These are phyloP conservation scores for Chloromonas sp. DNA, from an alignment of 163 green algal genomes.

Conservation along the genomic window DNA sequence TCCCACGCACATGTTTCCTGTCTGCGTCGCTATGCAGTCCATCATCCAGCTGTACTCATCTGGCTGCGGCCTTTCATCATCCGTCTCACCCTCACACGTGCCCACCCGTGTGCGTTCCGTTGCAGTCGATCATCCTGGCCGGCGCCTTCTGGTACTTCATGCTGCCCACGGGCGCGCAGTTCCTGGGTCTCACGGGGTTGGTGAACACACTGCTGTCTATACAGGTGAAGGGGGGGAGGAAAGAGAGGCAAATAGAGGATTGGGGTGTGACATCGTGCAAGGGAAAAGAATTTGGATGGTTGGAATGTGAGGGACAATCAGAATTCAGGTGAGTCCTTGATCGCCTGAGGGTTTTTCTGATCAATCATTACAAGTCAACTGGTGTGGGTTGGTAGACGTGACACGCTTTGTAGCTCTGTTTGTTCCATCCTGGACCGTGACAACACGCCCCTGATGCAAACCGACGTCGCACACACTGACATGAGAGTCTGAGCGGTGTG, in stretches of 20 bases:
- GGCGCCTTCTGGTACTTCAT: slow-evolving; percentile 44
- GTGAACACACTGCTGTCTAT: slow-evolving; percentile 10
- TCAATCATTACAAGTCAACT: too few relatives aligned
- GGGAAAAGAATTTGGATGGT: too few relatives aligned
- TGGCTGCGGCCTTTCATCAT: too few relatives aligned
- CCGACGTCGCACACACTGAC: too few relatives aligned
- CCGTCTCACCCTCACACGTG: neutral
- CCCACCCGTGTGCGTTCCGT: neutral
- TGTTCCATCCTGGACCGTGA: neutral
- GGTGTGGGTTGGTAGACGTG: too few relatives aligned
- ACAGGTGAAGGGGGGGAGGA: slow-evolving; percentile 1
- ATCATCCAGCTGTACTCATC: too few relatives aligned
- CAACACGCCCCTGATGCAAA: neutral
- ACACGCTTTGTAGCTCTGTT: too few relatives aligned
- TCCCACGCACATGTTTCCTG: neutral
- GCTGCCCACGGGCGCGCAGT: slow-evolving; percentile 24
- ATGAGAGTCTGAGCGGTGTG: too few relatives aligned
- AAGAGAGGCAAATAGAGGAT: neutral
- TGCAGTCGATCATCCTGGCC: slow-evolving; percentile 52
- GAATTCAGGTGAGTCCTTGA: too few relatives aligned
- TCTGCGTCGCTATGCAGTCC: neutral
- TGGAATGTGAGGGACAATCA: too few relatives aligned
- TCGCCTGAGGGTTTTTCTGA: too few relatives aligned
- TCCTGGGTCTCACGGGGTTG: slow-evolving; percentile 6
- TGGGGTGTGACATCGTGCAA: too few relatives aligned